Conservation (phyloP, 2,329 filamentous ascomycete genomes). For the Aspergillus bombycis region DNA sequence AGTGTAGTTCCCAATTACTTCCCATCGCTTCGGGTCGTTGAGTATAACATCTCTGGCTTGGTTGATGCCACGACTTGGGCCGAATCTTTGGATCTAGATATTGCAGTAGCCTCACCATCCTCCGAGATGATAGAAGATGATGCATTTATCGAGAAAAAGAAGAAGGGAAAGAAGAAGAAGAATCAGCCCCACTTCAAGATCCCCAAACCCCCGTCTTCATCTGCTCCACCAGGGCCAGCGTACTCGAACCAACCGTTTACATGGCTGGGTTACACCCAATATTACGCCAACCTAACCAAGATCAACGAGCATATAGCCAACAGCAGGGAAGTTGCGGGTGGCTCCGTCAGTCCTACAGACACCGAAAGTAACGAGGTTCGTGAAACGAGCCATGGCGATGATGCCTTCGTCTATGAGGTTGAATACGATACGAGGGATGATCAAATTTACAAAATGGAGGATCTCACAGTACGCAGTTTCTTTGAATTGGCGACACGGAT, state of each 20-base stretch:
- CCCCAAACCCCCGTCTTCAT: slow-evolving; percentile 73
- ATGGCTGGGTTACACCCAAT: slow-evolving; percentile 80
- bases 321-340: slow-evolving; percentile 8
- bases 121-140: slow-evolving; percentile 13
- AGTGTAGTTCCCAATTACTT: slow-evolving; percentile 94
- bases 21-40: slow-evolving; percentile 83
- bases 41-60: slow-evolving; percentile 87
- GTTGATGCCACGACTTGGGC: slow-evolving; percentile 54
- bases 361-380: slow-evolving; percentile 13
- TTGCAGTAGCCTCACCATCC: neutral
- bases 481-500: slow-evolving; percentile 80
- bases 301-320: slow-evolving; percentile 73
- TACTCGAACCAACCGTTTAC: slow-evolving; percentile 85
- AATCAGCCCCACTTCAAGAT: slow-evolving; percentile 64
- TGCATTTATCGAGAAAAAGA: slow-evolving; percentile 44
- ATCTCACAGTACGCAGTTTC: slow-evolving; percentile 82
- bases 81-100: slow-evolving; percentile 12
- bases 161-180: slow-evolving; percentile 51
- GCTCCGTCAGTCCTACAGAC: neutral
- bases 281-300: slow-evolving; percentile 88
- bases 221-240: slow-evolving; percentile 78
- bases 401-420: slow-evolving; percentile 73
- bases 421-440: slow-evolving; percentile 87
- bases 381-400: slow-evolving; percentile 52
- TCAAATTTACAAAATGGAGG: slow-evolving; percentile 71